phyloP scores from a whole-genome alignment of 148 eudicot genomes.

The Persicaria maculosa region DNA sequence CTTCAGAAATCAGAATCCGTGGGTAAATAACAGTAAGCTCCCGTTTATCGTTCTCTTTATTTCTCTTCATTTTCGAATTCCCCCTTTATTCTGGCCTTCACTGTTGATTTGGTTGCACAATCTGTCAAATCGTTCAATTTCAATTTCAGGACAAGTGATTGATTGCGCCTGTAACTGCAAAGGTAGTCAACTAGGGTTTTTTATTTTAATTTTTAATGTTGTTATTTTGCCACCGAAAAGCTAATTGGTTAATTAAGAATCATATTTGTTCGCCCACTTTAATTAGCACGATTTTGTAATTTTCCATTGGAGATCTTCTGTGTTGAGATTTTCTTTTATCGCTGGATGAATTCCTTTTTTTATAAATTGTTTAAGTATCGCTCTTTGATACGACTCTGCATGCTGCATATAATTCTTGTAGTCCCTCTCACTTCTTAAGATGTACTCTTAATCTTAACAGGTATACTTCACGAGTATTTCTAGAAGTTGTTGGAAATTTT shows the following conservation, averaged over 20 bases:
- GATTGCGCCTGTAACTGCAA: too few relatives aligned
- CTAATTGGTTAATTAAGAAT: background rate
- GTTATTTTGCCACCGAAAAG: background rate
- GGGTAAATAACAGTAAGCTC: background rate
- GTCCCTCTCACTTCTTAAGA: background rate
- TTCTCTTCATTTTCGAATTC: too few relatives aligned
- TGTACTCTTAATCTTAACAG: background rate
- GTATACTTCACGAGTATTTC: background rate
- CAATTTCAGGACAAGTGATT: too few relatives aligned
- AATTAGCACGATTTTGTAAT: background rate
- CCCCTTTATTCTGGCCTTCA: too few relatives aligned
- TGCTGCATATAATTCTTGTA: background rate
- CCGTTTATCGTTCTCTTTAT: background rate
- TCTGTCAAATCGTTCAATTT: too few relatives aligned
- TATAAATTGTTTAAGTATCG: background rate
- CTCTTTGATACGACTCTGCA: background rate
- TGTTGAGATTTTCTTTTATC: background rate
- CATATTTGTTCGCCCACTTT: background rate
- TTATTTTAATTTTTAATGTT: background rate
- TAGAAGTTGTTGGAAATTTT: background rate
- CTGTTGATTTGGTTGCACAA: too few relatives aligned
- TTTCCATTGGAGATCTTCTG: background rate
- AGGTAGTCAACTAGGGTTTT: background rate
- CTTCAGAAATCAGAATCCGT: background rate
- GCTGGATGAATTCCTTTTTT: background rate